A percentile compares a stretch with the other conserved stretches of the same genome.
Conservation (phyloP, 177 flowering plant genomes). For the Tripterygium wilfordii region DNA sequence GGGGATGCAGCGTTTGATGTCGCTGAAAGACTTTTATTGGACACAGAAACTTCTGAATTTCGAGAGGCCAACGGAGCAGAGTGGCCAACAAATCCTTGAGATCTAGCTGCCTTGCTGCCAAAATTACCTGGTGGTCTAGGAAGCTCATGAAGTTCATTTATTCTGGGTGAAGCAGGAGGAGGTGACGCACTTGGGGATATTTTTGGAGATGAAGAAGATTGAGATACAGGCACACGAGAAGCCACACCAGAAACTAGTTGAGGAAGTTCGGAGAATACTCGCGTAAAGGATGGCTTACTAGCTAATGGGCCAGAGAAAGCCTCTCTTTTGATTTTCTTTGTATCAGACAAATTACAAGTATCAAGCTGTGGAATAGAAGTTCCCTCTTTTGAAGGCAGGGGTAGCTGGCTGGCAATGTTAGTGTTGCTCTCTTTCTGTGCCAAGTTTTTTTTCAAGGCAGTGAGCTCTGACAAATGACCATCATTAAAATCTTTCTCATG, state of each 20-base stretch:
- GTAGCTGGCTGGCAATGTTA: conserved; percentile 16
- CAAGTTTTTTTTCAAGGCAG: conserved; percentile 6
- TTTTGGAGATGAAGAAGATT: conserved; percentile 26
- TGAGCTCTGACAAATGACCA: conserved; percentile 14
- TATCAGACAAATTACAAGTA: conserved; percentile 12
- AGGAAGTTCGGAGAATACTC: conserved; percentile 19
- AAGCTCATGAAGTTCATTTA: conserved; percentile 49
- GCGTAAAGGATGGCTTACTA: conserved; percentile 18
- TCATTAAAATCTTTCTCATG: conserved; percentile 22
- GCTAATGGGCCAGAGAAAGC: conserved; percentile 36
- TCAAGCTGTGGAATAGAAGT: conserved; percentile 16
- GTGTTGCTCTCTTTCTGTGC: conserved; percentile 25
- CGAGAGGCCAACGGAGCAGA: conserved; percentile 37
- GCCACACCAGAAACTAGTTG: conserved; percentile 23
- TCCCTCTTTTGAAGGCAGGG: conserved; percentile 29
- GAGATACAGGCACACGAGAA: conserved; percentile 18
- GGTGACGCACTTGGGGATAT: conserved; percentile 41
- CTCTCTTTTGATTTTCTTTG: conserved; percentile 26
- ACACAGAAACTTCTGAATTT: conserved; percentile 10
- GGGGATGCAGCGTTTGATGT: conserved; percentile 37
- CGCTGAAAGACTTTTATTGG: conserved; percentile 8
- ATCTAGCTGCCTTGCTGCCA: conserved; percentile 17
- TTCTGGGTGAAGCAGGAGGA: conserved; percentile 34
- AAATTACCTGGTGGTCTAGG: conserved; percentile 37
- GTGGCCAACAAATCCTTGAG: conserved; percentile 24